These are phyloP conservation scores for Acidiella bohemica DNA, from an alignment of 495 filamentous ascomycete genomes.

Conservation along the genomic window DNA sequence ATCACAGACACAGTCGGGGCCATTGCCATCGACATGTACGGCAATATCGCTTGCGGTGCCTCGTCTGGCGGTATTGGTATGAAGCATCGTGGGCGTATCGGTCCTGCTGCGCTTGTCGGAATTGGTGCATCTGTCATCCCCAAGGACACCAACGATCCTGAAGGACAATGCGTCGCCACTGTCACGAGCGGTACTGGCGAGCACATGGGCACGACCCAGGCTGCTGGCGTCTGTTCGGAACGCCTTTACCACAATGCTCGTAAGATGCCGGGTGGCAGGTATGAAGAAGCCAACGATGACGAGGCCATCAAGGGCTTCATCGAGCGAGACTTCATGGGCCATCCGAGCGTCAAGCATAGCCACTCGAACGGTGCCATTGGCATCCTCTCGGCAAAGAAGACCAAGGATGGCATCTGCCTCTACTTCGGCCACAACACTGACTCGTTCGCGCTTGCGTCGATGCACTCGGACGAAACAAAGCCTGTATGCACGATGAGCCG, in stretches of 20 bases:
- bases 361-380: constrained; percentile 66
- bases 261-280: constrained; percentile 43
- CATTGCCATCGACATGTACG: constrained; percentile 73
- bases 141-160: constrained; percentile 44
- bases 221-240: constrained; percentile 63
- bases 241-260: constrained; percentile 55
- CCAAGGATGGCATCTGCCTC: constrained; percentile 51
- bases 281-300: constrained; percentile 55
- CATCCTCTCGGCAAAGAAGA: constrained; percentile 71
- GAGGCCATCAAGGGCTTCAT: constrained; percentile 59
- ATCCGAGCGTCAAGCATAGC: constrained; percentile 61
- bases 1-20: constrained; percentile 92
- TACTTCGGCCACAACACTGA: constrained; percentile 91
- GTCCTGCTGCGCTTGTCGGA: constrained; percentile 83
- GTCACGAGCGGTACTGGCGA: constrained; percentile 92
- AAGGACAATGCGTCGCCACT: constrained; percentile 51
- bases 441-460: constrained; percentile 75
- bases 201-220: constrained; percentile 87
- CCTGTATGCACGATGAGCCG: constrained; percentile 80
- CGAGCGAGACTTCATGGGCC: constrained; percentile 62
- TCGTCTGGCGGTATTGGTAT: constrained; percentile 98
- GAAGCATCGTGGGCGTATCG: constrained; percentile 84
- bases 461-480: constrained; percentile 57
- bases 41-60: constrained; percentile 88
- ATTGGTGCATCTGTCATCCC: constrained; percentile 83